phyloP scores from a whole-genome alignment of 768 basidiomycete species.

The Macrocybe gigantea region DNA sequence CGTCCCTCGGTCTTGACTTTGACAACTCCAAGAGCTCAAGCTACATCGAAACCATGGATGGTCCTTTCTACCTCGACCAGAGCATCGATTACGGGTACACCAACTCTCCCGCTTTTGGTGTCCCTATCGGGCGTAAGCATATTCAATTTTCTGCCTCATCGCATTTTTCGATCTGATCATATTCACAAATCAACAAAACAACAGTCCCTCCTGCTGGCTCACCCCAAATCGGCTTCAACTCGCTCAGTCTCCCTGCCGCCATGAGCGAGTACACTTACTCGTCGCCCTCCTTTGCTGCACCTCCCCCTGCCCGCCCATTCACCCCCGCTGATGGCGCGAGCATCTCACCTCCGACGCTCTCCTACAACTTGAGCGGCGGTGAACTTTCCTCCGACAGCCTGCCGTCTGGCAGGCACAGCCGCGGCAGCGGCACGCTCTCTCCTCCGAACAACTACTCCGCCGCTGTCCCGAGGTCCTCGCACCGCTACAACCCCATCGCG shows the following conservation, averaged over 20 bases:
- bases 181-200: background rate
- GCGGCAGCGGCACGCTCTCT: constrained; percentile 59
- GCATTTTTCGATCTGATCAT: too few species aligned
- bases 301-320: constrained; percentile 60
- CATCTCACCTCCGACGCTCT: constrained; percentile 66
- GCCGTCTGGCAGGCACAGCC: constrained; percentile 59
- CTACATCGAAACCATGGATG: constrained; percentile 43
- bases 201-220: constrained; percentile 51
- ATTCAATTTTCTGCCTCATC: constrained; percentile 2
- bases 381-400: constrained; percentile 73
- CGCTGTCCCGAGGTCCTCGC: constrained; percentile 58
- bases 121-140: constrained; percentile 59
- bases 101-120: constrained; percentile 51
- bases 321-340: constrained; percentile 58
- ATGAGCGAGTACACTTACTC: constrained; percentile 55
- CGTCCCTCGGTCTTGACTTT: constrained; percentile 36
- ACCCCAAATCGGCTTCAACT: constrained; percentile 59
- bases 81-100: constrained; percentile 65
- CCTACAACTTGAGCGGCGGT: constrained; percentile 61
- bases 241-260: constrained; percentile 50
- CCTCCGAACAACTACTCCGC: constrained; percentile 43
- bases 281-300: constrained; percentile 39
- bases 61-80: constrained; percentile 46
- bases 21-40: constrained; percentile 41
- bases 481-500: constrained; percentile 74